Base-by-base conservation (phyloP, 768 basidiomycete species). In the Trametes gibbosa region DNA sequence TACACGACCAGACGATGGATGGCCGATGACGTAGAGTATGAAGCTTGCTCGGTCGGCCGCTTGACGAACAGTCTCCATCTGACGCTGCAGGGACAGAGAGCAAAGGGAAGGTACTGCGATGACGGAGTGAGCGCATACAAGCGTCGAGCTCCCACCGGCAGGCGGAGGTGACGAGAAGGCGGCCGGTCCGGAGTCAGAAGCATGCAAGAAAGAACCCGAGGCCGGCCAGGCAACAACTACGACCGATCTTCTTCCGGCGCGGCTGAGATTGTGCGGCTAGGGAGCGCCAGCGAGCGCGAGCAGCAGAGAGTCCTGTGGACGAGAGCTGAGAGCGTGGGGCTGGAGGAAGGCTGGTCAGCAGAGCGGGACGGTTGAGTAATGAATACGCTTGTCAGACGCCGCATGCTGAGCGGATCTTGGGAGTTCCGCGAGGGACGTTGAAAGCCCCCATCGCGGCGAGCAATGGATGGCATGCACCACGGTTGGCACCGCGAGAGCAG, bases 151-250 rank as follows among this genome's bases (percentile, higher is more conserved):
- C 47, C n/a, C 47, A 46, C 16, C 27, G 27, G 34, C 21, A 35
- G 47, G 40, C 54, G 54, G 47, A 27, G 35, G 40, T 19, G 55
- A 35, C 16, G 47, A 56, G 39, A 49, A 56, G 55, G 39, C 9
- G 34, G 54, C 46, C 55, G 55, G 55, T 40, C 47, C 39, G 47
- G 40, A 40, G 47, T 9, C 21, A 56, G 55, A 56, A 56, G 55
- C 46, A 27, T 17, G 47, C 55, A 32, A 32, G 19, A 8, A 23
- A 49, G 55, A 19, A 29, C 19, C 5, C 10, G 16, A 17, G 25
- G 46, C 55, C 37, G 37, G 37, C 37, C 37, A 32, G 29, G 54
- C 46, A 48, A 49, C 46, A 56, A 56, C 34, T 21, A 27, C 55
- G 46, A 47, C 32, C 25, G 27, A 45, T 23, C 8, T 56, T 56